Base-by-base conservation (phyloP, 495 filamentous ascomycete genomes). In the Mytilinidion resinicola region DNA sequence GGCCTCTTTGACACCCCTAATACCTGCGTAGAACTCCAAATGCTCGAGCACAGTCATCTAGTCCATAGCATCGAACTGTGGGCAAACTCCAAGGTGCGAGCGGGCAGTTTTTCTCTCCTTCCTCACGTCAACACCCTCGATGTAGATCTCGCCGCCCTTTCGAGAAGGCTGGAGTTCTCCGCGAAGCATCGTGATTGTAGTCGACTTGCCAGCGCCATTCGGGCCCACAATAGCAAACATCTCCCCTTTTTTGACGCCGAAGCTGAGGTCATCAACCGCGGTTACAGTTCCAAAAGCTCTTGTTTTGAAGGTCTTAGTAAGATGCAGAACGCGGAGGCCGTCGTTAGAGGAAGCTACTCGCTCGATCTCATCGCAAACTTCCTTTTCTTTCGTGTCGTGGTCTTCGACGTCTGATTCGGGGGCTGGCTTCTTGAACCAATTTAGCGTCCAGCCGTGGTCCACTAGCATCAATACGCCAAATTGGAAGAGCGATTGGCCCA, bases 1-100 rank as follows among this genome's bases (percentile, higher is more conserved):
- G 15, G 81, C 63, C 48, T 85, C 75, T 0, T 71, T 63, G 33
- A 88, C 80, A 33, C 85, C 85, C 7, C 85, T 74, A 42, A 83
- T 74, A 50, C 80, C 77, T 6, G 85, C 85, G 67, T 88, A 88
- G 76, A 88, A 88, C 5, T 68, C 62, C 14, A 89, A 77, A 60
- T 88, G 84, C 61, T 89, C 85, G 11, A 75, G 61, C 0, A 87
- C 83, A 4, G 85, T 85, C 83, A 88, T 86, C 38, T 76, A 71
- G 64, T 89, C 77, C 59, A 73, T 69, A 43, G 70, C 74, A 63
- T 86, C 84, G 68, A 65, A 62, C 38, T 68, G 65, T 3, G 65
- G 69, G 53, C 69, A 71, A 2, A 68, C 63, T 9, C 66, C 66
- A 9, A 68, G 54, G 8, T 55, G 54, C 9, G 52, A 25, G 5